Evolutionary conservation across 495 filamentous ascomycete species (phyloP).

Genomic region (Xylaria scruposa): DNA sequence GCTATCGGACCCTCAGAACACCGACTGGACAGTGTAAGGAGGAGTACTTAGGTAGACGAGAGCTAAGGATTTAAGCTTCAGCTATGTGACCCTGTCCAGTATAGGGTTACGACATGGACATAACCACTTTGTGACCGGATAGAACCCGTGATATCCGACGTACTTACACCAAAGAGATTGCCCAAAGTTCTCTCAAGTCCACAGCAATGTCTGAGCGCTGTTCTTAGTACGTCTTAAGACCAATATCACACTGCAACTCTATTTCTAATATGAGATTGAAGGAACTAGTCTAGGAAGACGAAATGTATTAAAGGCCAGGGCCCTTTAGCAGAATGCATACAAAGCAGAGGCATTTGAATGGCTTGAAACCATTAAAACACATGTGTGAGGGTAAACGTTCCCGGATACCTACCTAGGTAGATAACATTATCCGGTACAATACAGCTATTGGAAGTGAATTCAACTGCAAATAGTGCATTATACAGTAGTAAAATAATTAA

Average conservation of each 20-base stretch:
- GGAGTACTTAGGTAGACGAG: neutral
- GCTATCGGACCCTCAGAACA: neutral
- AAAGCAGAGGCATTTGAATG: neutral
- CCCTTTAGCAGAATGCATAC: neutral
- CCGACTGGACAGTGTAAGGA: neutral
- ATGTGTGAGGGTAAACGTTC: too few species aligned
- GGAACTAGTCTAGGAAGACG: neutral
- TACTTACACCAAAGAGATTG: neutral
- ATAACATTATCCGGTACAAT: too few species aligned
- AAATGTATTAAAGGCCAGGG: too few species aligned
- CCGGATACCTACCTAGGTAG: neutral
- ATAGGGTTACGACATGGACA: neutral
- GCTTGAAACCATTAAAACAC: neutral
- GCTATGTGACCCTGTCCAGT: neutral
- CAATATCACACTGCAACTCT: neutral
- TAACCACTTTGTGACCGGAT: neutral
- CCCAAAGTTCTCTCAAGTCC: neutral
- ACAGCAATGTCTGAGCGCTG: neutral
- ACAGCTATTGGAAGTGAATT: neutral
- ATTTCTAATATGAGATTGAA: neutral
- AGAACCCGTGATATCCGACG: conserved; percentile 2
- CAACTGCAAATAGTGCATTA: neutral
- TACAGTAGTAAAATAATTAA: neutral
- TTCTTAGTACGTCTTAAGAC: neutral
- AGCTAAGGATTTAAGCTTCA: neutral